Evolutionary conservation across 1,284 basidiomycete species (phyloP).

Genomic region (Naganishia cerealis): DNA sequence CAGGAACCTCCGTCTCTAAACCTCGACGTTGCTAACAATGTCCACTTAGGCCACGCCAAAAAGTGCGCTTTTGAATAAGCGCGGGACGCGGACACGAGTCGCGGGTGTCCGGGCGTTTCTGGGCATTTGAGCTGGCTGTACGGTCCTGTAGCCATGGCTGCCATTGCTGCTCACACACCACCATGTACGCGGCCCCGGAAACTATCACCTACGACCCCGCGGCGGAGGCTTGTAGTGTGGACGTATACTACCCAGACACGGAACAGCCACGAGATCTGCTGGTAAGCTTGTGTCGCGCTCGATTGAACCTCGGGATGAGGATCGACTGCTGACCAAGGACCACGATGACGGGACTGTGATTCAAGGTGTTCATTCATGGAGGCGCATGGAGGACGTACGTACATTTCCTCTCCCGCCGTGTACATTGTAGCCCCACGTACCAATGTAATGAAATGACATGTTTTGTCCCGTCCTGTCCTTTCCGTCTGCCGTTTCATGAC

Average conservation of each 20-base stretch:
- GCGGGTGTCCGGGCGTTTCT: neutral
- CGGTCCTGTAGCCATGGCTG: too few species aligned
- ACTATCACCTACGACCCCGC: constrained; percentile 9
- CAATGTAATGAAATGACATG: neutral
- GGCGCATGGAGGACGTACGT: constrained; percentile 36
- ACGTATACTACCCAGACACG: constrained; percentile 2
- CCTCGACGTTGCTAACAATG: neutral
- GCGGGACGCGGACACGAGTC: neutral
- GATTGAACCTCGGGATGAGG: neutral
- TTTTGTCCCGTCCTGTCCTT: neutral
- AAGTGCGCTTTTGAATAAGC: constrained; percentile 1
- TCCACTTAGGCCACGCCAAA: neutral
- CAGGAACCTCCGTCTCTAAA: neutral
- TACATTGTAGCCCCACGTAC: neutral
- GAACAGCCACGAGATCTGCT: neutral
- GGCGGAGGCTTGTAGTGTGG: neutral
- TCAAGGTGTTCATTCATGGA: constrained; percentile 34
- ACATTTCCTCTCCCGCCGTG: neutral
- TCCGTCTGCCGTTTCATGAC: neutral
- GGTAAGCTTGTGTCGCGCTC: neutral
- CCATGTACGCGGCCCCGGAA: constrained; percentile 7
- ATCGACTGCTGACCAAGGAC: neutral
- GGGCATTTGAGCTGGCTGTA: too few species aligned
- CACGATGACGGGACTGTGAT: neutral
- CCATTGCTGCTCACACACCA: too few species aligned